Percentiles rank a stretch among this genome's conserved stretches.
These are phyloP conservation scores for Aspergillus tanneri DNA, from an alignment of 2,329 filamentous ascomycete genomes.

Conservation along the genomic window DNA sequence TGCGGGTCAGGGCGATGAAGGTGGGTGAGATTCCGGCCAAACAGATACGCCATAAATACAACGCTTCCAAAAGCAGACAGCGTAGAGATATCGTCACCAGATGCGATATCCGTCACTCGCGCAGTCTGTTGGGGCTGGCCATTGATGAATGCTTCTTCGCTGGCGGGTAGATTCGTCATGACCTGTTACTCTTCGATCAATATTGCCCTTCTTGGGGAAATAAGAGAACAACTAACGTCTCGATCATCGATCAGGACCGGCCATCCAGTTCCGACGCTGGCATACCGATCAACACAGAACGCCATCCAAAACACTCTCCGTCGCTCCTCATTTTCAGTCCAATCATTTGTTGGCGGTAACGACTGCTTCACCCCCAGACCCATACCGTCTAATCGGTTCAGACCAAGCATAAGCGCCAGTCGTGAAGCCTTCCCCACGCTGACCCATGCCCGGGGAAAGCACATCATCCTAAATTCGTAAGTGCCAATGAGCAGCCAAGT, in stretches of 20 bases:
- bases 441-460: slow-evolving; percentile 93
- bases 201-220: background rate
- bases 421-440: slow-evolving; percentile 80
- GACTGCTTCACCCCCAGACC: slow-evolving; percentile 92
- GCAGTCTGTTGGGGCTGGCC: slow-evolving; percentile 71
- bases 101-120: slow-evolving; percentile 57
- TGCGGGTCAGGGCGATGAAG: slow-evolving; percentile 81
- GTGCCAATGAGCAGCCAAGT: slow-evolving; percentile 74
- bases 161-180: slow-evolving; percentile 76
- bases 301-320: slow-evolving; percentile 93
- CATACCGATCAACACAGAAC: slow-evolving; percentile 86
- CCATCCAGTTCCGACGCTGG: slow-evolving; percentile 95
- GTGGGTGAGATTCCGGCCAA: slow-evolving; percentile 87
- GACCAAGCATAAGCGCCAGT: slow-evolving; percentile 84
- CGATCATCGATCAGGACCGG: slow-evolving; percentile 90
- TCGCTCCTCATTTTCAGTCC: slow-evolving; percentile 90
- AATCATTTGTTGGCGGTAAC: slow-evolving; percentile 79
- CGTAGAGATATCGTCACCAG: slow-evolving; percentile 67
- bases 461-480: slow-evolving; percentile 98
- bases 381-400: slow-evolving; percentile 79
- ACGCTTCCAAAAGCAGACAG: slow-evolving; percentile 78
- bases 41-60: slow-evolving; percentile 80
- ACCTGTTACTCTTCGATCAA: slow-evolving; percentile 52
- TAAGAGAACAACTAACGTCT: slow-evolving; percentile 56
- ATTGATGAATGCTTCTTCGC: slow-evolving; percentile 80